Conservation (phyloP, 2,329 filamentous ascomycete species). For the Bertia moriformis region DNA sequence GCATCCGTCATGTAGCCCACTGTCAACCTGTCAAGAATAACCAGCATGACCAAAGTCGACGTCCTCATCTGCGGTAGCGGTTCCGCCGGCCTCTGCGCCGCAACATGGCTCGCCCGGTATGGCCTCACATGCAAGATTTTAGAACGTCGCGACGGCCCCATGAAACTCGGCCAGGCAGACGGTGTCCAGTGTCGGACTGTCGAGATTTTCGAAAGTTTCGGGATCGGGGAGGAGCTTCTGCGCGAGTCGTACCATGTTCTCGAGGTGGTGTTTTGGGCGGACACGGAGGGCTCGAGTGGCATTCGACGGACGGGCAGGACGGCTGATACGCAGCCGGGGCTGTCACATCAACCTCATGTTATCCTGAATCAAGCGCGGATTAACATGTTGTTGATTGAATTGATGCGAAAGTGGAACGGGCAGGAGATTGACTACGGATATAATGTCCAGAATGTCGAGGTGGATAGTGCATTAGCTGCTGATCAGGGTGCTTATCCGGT, state of each 20-base stretch:
- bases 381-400: constrained; percentile 37
- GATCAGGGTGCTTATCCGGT: constrained; percentile 26
- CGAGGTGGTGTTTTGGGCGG: constrained; percentile 41
- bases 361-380: constrained; percentile 40
- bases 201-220: constrained; percentile 46
- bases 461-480: constrained; percentile 24
- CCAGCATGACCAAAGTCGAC: too few species aligned
- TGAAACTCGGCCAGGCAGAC: constrained; percentile 47
- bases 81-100: constrained; percentile 46
- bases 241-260: constrained; percentile 41
- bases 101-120: constrained; percentile 42
- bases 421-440: constrained; percentile 37
- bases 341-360: constrained; percentile 38
- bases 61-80: constrained; percentile 48
- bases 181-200: constrained; percentile 46
- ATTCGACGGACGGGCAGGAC: constrained; percentile 31
- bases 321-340: constrained; percentile 34
- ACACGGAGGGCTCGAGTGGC: constrained; percentile 10
- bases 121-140: constrained; percentile 40
- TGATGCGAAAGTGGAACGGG: constrained; percentile 21
- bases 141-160: constrained; percentile 36
- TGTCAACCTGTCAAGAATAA: too few species aligned
- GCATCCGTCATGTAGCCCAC: too few species aligned
- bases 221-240: constrained; percentile 35
- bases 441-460: constrained; percentile 30